Conservation (phyloP, 1,139 yeast species). For the Hanseniaspora sp. region DNA sequence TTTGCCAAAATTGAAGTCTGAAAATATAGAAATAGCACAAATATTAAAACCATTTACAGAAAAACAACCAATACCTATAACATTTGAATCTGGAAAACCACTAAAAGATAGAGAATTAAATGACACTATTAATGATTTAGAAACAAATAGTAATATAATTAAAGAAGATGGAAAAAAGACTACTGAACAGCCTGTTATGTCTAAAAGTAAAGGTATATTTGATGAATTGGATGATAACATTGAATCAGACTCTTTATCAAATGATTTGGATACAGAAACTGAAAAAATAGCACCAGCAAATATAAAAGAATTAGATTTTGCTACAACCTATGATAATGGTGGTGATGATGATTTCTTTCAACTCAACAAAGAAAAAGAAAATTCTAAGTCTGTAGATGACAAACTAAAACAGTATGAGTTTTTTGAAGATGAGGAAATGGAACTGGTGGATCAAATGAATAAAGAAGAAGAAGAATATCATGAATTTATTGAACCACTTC, state of each 20-base stretch:
- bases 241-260: too few species aligned
- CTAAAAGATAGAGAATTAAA: too few species aligned
- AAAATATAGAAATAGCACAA: too few species aligned
- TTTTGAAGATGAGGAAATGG: constrained; percentile 67
- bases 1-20: too few species aligned
- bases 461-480: constrained; percentile 66
- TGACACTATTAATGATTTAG: not conserved
- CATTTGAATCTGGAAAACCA: too few species aligned
- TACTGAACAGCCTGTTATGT: not conserved
- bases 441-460: constrained; percentile 47
- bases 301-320: not conserved
- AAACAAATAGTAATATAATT: not conserved
- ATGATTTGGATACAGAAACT: too few species aligned
- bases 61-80: too few species aligned
- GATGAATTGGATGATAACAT: not conserved
- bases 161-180: not conserved
- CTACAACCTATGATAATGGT: not conserved
- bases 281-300: not conserved
- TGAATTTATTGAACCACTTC: constrained; percentile 44
- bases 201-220: not conserved
- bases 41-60: too few species aligned
- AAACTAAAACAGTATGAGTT: constrained; percentile 46
- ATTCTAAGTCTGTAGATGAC: not conserved
- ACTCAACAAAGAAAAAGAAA: constrained; percentile 19
- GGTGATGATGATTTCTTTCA: constrained; percentile 17